These are phyloP conservation scores for Boletus barrowsii DNA, from an alignment of 768 basidiomycete genomes.

Conservation along the genomic window DNA sequence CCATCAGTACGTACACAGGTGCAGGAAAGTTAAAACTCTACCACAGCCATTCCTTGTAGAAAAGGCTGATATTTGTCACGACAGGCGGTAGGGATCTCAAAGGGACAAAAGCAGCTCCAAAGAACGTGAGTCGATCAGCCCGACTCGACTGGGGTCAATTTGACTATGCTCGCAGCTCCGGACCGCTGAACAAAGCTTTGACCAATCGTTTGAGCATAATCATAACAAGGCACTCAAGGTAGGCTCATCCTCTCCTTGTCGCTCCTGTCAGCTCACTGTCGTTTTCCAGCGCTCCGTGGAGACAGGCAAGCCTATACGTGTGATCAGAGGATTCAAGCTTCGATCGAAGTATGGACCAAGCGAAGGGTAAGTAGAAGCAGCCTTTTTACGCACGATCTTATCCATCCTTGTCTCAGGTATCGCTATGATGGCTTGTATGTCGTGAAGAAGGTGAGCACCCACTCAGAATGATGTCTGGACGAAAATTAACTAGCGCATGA, in stretches of 20 bases:
- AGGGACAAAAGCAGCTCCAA: slow-evolving; percentile 77
- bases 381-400: neutral
- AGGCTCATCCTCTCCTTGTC: neutral
- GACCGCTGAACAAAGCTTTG: slow-evolving; percentile 81
- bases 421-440: slow-evolving; percentile 88
- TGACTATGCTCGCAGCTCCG: slow-evolving; percentile 55
- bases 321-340: slow-evolving; percentile 74
- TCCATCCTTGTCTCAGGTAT: slow-evolving; percentile 46
- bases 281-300: slow-evolving; percentile 63
- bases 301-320: slow-evolving; percentile 78
- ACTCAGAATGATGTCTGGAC: neutral
- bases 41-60: neutral
- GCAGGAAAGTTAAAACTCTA: slow-evolving; percentile 44
- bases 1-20: slow-evolving; percentile 71
- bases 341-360: slow-evolving; percentile 70
- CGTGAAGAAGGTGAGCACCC: slow-evolving; percentile 59
- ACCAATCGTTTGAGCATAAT: slow-evolving; percentile 75
- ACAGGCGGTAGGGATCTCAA: slow-evolving; percentile 81
- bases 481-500: neutral
- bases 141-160: neutral
- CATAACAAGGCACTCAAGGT: slow-evolving; percentile 72
- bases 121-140: slow-evolving; percentile 57
- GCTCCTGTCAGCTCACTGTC: neutral
- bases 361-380: slow-evolving; percentile 54
- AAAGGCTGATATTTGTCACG: neutral